Conservation (phyloP, 768 basidiomycete species). For the Saitozyma sp. region DNA sequence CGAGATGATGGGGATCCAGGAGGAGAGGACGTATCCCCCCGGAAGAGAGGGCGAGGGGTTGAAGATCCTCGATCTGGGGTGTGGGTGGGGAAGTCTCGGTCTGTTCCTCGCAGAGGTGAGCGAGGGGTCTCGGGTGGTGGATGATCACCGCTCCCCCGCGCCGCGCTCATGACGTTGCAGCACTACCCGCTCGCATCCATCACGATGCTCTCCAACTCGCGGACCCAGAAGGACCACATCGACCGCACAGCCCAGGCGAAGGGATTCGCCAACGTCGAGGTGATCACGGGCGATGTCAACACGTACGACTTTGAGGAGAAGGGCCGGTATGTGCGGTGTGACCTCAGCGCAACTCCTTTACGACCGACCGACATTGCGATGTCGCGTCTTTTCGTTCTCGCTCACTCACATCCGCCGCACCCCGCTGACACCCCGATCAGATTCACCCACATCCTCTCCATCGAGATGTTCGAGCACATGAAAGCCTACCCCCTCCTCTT, state of each 20-base stretch:
- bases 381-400: not conserved
- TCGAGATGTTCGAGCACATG: constrained; percentile 77
- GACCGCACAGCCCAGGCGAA: constrained; percentile 59
- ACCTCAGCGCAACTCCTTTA: not conserved
- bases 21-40: constrained; percentile 7
- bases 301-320: constrained; percentile 61
- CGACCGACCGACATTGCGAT: not conserved
- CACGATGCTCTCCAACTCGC: constrained; percentile 67
- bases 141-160: not conserved
- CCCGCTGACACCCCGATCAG: constrained; percentile 45
- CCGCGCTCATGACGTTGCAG: constrained; percentile 45
- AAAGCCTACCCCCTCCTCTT: constrained; percentile 69
- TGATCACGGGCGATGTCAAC: constrained; percentile 71
- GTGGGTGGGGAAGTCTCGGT: constrained; percentile 74
- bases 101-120: constrained; percentile 65
- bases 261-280: constrained; percentile 62
- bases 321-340: constrained; percentile 53
- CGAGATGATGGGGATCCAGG: not conserved
- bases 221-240: constrained; percentile 68
- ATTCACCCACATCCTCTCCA: constrained; percentile 70
- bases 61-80: constrained; percentile 68
- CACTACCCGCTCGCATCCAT: constrained; percentile 69
- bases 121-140: constrained; percentile 2
- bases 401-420: too few species aligned
- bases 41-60: constrained; percentile 58